Evolutionary conservation across 2,329 filamentous ascomycete genomes (phyloP), one percentile per base, ranked within the genome.

Genomic region (Leptosphaerulina australis): DNA sequence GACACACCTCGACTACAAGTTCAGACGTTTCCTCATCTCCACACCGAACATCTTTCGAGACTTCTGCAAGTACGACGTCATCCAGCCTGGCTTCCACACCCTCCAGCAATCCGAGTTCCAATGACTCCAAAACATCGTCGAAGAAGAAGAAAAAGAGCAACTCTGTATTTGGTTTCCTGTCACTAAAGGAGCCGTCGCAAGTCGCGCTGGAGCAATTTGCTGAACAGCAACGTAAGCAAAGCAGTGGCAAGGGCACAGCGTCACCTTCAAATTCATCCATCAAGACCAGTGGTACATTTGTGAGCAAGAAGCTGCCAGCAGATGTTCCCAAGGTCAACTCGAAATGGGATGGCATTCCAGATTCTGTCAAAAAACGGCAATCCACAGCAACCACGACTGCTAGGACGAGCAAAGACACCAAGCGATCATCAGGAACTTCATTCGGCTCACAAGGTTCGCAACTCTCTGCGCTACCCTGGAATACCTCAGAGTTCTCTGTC

Each of bases 311-410:
- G 55, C 70, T 82, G 28, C 79, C 80, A 5, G 57, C 72, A 3
- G 69, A 68, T 44, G 77, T 81, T 1, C 79, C 79, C 15, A 81
- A 77, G 54, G 79, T 81, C 26, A 82, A 81, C 52, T 77, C 77
- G 21, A 81, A 79, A 64, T 82, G 79, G 79, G 75, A 82, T 56
- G 79, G 79, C 8, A 61, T 81, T 6, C 79, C 79, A 10, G 71
- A 77, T 17, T 53, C 62, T 1, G 56, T 72, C 33, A 77, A 75
- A 56, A 53, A 58, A 10, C 56, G 54, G 2, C 44, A 53, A 14
- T 61, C 60, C 6, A 39, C 30, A 24, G 44, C 56, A 22, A 53
- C 47, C 29, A 25, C 35, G 9, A 45, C 55, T 10, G 28, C 41
- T 7, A 31, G 41, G 17, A 41, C 30, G 11, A 60, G 41, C 50